Percentiles rank a stretch among this genome's conserved stretches.
Conservation (phyloP, 2,329 filamentous ascomycete species). For the Aspergillus aculeatinus region DNA sequence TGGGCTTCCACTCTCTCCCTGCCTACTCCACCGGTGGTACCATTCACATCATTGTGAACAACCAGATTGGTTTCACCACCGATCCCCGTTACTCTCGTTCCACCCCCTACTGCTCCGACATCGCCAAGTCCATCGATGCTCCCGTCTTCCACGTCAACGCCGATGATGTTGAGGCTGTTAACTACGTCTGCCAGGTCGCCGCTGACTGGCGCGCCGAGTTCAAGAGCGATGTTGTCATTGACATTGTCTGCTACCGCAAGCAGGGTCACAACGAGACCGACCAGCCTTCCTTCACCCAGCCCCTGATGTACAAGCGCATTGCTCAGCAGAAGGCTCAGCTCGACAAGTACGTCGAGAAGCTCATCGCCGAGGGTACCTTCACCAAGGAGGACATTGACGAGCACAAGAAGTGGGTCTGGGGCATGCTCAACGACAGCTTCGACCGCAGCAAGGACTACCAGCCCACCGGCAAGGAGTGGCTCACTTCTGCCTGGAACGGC, state of each 20-base stretch:
- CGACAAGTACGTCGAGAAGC: slow-evolving; percentile 86
- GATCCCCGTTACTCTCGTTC: slow-evolving; percentile 96
- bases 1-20: slow-evolving; percentile 94
- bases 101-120: slow-evolving; percentile 98
- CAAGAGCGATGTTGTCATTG: slow-evolving; percentile 96
- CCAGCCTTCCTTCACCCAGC: slow-evolving; percentile 99
- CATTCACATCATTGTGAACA: slow-evolving; percentile 96
- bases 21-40: slow-evolving; percentile 97
- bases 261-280: slow-evolving; percentile 99
- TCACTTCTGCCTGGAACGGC: slow-evolving; percentile 97
- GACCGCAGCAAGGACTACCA: slow-evolving; percentile 96
- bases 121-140: slow-evolving; percentile 97
- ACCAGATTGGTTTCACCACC: slow-evolving; percentile 99
- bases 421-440: slow-evolving; percentile 97
- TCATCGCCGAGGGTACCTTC: slow-evolving; percentile 89
- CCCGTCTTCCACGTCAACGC: slow-evolving; percentile 99
- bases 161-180: slow-evolving; percentile 96
- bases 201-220: slow-evolving; percentile 98
- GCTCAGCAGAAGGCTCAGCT: slow-evolving; percentile 79
- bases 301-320: slow-evolving; percentile 99
- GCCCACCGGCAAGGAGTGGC: slow-evolving; percentile 95
- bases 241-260: slow-evolving; percentile 98
- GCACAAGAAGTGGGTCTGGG: slow-evolving; percentile 99
- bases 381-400: slow-evolving; percentile 97
- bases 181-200: slow-evolving; percentile 95